Evolutionary conservation across 2,329 filamentous ascomycete species (phyloP).

Genomic region (Thelonectria rubi): DNA sequence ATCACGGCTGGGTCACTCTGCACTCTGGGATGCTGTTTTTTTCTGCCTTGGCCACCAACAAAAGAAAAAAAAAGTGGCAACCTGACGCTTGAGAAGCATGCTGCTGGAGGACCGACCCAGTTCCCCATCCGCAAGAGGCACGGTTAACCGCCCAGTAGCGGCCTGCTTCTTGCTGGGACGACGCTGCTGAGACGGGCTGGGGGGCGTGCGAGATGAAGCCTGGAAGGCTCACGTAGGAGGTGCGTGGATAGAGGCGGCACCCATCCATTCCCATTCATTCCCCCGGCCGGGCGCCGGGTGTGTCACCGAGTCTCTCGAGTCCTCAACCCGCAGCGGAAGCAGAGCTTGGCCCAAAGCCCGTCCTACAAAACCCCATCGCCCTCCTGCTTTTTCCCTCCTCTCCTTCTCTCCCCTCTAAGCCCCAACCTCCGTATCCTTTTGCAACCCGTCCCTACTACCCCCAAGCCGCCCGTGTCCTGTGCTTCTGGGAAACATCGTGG

Average conservation of each 20-base stretch:
- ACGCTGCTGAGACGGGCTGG: not conserved
- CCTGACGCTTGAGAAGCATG: slow-evolving; percentile 22
- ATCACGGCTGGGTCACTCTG: slow-evolving; percentile 3
- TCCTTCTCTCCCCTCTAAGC: slow-evolving; percentile 37
- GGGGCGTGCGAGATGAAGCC: not conserved
- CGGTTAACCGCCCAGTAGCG: slow-evolving; percentile 24
- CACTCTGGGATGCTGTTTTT: slow-evolving; percentile 5
- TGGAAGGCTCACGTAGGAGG: slow-evolving; percentile 9
- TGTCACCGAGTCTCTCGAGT: slow-evolving; percentile 36
- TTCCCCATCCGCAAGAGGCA: slow-evolving; percentile 38
- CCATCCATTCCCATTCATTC: slow-evolving; percentile 18
- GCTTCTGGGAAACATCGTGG: slow-evolving; percentile 39
- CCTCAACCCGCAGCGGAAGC: slow-evolving; percentile 14
- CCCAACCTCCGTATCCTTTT: slow-evolving; percentile 22
- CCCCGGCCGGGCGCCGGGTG: slow-evolving; percentile 37
- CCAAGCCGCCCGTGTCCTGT: slow-evolving; percentile 27
- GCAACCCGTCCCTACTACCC: slow-evolving; percentile 24
- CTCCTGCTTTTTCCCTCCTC: slow-evolving; percentile 36
- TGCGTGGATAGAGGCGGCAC: slow-evolving; percentile 26
- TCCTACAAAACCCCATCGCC: slow-evolving; percentile 43
- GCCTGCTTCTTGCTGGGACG: slow-evolving; percentile 22
- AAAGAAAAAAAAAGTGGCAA: slow-evolving; percentile 17
- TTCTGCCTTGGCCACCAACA: slow-evolving; percentile 4
- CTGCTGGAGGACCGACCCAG: slow-evolving; percentile 33
- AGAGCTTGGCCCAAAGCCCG: slow-evolving; percentile 26